These are phyloP conservation scores for Russula lepida DNA, from an alignment of 768 basidiomycete genomes.

Conservation along the genomic window DNA sequence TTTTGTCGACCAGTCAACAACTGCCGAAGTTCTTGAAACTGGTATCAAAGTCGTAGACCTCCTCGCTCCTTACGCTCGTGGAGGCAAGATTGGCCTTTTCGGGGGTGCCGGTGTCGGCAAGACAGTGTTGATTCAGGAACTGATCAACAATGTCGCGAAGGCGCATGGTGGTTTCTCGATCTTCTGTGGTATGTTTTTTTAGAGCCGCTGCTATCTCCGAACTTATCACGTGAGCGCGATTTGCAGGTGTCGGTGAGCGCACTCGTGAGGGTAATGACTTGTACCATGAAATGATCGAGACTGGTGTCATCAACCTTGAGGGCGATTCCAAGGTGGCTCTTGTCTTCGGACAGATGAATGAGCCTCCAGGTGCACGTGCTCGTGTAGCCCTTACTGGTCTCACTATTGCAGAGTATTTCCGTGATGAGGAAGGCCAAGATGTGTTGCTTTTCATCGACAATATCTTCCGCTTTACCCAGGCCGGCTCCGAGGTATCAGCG, in stretches of 20 bases:
- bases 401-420: constrained; percentile 99
- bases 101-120: constrained; percentile 99
- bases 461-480: constrained; percentile 99
- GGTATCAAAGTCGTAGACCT: constrained; percentile 99
- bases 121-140: constrained; percentile 98
- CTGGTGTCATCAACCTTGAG: constrained; percentile 99
- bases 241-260: constrained; percentile 93
- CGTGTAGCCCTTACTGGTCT: constrained; percentile 99
- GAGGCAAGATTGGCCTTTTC: constrained; percentile 99
- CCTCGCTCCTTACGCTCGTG: constrained; percentile 98
- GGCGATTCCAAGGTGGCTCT: constrained; percentile 99
- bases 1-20: constrained; percentile 98
- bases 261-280: constrained; percentile 99
- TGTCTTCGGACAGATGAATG: constrained; percentile 99
- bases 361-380: constrained; percentile 99
- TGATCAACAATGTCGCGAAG: constrained; percentile 99
- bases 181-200: constrained; percentile 69
- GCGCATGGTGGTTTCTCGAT: constrained; percentile 99
- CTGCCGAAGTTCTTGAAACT: constrained; percentile 97
- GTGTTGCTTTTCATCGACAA: constrained; percentile 99
- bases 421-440: constrained; percentile 99
- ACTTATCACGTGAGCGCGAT: not conserved
- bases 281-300: constrained; percentile 99
- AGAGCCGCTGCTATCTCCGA: not conserved
- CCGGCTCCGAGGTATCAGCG: constrained; percentile 99